Percentiles rank a stretch among this genome's conserved stretches.
These are phyloP conservation scores for Starmerella khaoyaiensis DNA, from an alignment of 805 yeast genomes.

Conservation along the genomic window DNA sequence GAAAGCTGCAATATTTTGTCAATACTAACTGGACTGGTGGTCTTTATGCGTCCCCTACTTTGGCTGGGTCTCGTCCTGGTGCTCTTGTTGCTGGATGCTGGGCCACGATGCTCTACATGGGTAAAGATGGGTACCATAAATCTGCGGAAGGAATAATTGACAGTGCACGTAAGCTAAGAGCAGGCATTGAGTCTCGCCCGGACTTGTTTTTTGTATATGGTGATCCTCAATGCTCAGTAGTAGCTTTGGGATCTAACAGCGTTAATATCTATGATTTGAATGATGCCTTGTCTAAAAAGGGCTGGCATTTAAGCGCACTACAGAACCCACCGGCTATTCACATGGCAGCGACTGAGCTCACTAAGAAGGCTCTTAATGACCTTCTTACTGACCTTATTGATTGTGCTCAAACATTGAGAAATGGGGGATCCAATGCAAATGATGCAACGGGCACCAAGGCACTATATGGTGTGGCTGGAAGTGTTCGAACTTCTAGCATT, in stretches of 20 bases:
- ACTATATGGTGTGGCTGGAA: conserved; percentile 90
- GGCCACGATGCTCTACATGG: conserved; percentile 79
- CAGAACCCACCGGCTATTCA: conserved; percentile 89
- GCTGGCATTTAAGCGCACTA: conserved; percentile 82
- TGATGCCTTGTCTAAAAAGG: conserved; percentile 52
- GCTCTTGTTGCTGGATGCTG: conserved; percentile 97
- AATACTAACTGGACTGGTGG: conserved; percentile 88
- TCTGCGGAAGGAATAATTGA: conserved; percentile 54
- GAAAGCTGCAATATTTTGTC: conserved; percentile 75
- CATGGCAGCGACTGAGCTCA: conserved; percentile 69
- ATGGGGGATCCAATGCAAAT: conserved; percentile 20
- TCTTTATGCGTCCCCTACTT: conserved; percentile 86
- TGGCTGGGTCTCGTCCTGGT: conserved; percentile 96
- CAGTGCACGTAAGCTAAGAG: conserved; percentile 48
- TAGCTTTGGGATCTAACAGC: conserved; percentile 54
- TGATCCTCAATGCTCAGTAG: conserved; percentile 71
- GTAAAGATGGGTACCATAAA: conserved; percentile 66
- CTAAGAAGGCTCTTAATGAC: conserved; percentile 48
- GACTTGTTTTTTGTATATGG: conserved; percentile 54
- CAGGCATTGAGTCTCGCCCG: conserved; percentile 34
- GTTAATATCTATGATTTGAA: conserved; percentile 64
- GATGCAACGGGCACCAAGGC: conserved; percentile 56
- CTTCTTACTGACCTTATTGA: conserved; percentile 41
- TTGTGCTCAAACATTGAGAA: conserved; percentile 34
- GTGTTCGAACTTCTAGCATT: conserved; percentile 68